Evolutionary conservation across 805 yeast genomes (phyloP), one percentile per base, ranked within the genome.

Genomic region (Clavispora fructus): DNA sequence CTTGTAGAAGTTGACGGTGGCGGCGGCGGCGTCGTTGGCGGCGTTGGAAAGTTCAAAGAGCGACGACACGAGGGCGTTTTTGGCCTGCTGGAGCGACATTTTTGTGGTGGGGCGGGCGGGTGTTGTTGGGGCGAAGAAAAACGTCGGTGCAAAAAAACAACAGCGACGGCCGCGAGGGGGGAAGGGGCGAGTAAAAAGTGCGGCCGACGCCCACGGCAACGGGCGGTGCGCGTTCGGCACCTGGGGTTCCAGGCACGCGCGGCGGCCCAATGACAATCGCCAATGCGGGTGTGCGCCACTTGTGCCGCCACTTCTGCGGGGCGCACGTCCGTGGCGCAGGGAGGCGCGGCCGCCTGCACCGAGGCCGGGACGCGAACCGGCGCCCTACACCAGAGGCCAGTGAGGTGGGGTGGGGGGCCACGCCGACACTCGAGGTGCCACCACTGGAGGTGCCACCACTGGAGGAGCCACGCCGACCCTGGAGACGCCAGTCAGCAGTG

Each of bases 11-110:
- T 83, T 83, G 49, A 87, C 79, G 30, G 91, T 80, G 23, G 95
- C 92, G 29, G 81, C 67, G 27, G 96, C 88, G 44, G 92, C 88
- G 47, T 85, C 91, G 52, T 78, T 80, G 32, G 96, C 92, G n/a
- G 95, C 89, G 60, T 83, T 87, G 39, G 94, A 82, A 45, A 90
- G 78, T 61, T 86, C 91, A 58, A 83, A 85, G 50, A 90, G 76
- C 1, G 96, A 80, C 35, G 94, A 78, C 47, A 90, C 90, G 32
- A 85, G 78, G 19, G 62, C 57, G 50, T 59, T 60, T 47, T 60
- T 58, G 33, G 63, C 63, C 31, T 43, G 48, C 40, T 49, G 47
- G 48, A 50, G 43, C 33, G 51, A 40, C 54, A 47, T 50, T 31
- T 26, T 17, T 37, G 23, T 25, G 39, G 29, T 30, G 38, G 29